Conservation (phyloP, 495 filamentous ascomycete species). For the Stereocaulon alpinum region DNA sequence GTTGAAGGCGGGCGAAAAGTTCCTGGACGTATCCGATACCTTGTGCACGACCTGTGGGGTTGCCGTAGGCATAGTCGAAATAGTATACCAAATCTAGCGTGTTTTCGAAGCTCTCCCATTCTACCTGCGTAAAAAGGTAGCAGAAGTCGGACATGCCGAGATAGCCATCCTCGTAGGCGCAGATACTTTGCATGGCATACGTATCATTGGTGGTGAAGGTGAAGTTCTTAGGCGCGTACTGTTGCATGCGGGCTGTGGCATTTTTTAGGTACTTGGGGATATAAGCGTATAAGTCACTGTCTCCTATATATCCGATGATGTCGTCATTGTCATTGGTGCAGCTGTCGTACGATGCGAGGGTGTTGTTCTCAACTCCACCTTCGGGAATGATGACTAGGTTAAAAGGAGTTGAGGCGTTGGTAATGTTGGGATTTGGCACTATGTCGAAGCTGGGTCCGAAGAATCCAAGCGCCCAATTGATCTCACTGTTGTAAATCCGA, state of each 20-base stretch:
- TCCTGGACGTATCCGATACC: slow-evolving; percentile 35
- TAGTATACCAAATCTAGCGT: slow-evolving; percentile 33
- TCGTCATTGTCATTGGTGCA: slow-evolving; percentile 26
- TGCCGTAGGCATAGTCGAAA: slow-evolving; percentile 32
- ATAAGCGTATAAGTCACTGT: slow-evolving; percentile 27
- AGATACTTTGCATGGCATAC: slow-evolving; percentile 35
- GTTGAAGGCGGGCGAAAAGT: slow-evolving; percentile 29
- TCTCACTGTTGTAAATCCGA: slow-evolving; percentile 40
- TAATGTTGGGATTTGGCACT: slow-evolving; percentile 22
- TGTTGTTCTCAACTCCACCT: slow-evolving; percentile 34
- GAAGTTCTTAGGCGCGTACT: slow-evolving; percentile 29
- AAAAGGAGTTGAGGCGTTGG: slow-evolving; percentile 25
- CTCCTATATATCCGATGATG: slow-evolving; percentile 25
- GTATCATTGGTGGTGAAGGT: slow-evolving; percentile 31
- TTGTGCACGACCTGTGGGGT: slow-evolving; percentile 32
- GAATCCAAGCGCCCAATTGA: slow-evolving; percentile 34
- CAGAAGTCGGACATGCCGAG: slow-evolving; percentile 30
- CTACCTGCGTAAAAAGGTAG: slow-evolving; percentile 29
- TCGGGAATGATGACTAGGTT: slow-evolving; percentile 31
- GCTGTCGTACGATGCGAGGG: slow-evolving; percentile 32
- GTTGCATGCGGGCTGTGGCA: slow-evolving; percentile 27
- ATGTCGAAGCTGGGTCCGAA: slow-evolving; percentile 29
- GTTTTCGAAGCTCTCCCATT: slow-evolving; percentile 35
- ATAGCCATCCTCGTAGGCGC: slow-evolving; percentile 31
- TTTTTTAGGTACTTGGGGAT: slow-evolving; percentile 26